Conservation (phyloP, 768 basidiomycete species). For the Agrocybe pediades region DNA sequence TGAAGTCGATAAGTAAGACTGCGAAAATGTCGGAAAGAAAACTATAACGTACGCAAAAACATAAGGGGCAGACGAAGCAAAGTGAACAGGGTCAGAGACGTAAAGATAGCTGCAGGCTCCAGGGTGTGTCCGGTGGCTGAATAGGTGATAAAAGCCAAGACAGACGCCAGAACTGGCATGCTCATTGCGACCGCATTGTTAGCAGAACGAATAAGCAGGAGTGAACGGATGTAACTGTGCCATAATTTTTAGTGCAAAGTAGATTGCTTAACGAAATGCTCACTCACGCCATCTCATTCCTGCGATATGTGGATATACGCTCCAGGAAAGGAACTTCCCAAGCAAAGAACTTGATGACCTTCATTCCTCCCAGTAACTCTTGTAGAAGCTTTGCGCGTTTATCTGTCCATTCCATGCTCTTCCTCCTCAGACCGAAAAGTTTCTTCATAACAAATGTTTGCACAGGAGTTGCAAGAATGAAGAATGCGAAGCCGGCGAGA, state of each 20-base stretch:
- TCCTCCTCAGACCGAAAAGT: conserved; percentile 67
- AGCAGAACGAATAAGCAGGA: conserved; percentile 66
- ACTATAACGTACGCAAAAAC: conserved; percentile 52
- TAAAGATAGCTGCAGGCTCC: conserved; percentile 74
- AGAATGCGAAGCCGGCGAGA: conserved; percentile 55
- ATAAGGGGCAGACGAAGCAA: conserved; percentile 81
- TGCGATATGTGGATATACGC: conserved; percentile 69
- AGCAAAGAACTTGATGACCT: conserved; percentile 90
- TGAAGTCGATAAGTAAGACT: background rate
- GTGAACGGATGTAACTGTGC: conserved; percentile 59
- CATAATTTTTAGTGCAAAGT: background rate
- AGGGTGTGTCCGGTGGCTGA: conserved; percentile 69
- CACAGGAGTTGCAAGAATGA: conserved; percentile 70
- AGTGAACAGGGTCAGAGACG: conserved; percentile 85
- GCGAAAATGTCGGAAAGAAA: conserved; percentile 5
- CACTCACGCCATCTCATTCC: conserved; percentile 66
- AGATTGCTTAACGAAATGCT: background rate
- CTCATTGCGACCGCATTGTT: conserved; percentile 71
- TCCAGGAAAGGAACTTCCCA: conserved; percentile 85
- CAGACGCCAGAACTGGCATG: conserved; percentile 78
- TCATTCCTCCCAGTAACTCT: conserved; percentile 88
- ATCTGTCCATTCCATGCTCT: conserved; percentile 89
- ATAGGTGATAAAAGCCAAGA: conserved; percentile 77
- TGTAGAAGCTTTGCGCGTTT: conserved; percentile 87
- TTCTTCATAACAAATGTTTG: conserved; percentile 76